Percentiles rank a stretch among this genome's conserved stretches.
phyloP scores from a whole-genome alignment of 78 protist species.

The slime mould (Dictyostelium discoideum) region dicty_2.7 NC_007091.3:707001-707500 shows the following conservation, averaged over 20 bases:
- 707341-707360: conserved; percentile 98
- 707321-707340: conserved; percentile 99
- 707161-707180: neutral
- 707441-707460: conserved; percentile 90
- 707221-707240: neutral
- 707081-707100: neutral
- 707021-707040: too few species aligned
- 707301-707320: conserved; percentile 98
- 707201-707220: neutral
- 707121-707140: neutral
- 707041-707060: too few species aligned
- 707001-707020: too few species aligned
- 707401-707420: conserved; percentile 97
- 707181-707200: neutral
- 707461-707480: conserved; percentile 91
- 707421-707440: conserved; percentile 94
- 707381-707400: conserved; percentile 94
- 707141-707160: neutral
- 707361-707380: conserved; percentile 99
- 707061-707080: too few species aligned
- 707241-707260: neutral
- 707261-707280: conserved; percentile 85
- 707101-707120: too few species aligned
- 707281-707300: conserved; percentile 97
- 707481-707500: conserved; percentile 93